A percentile compares a stretch with the other conserved stretches of the same genome.
These are phyloP conservation scores for Martensiomyces pterosporus DNA, from an alignment of 192 early-diverging fungal genomes.

Conservation along the genomic window DNA sequence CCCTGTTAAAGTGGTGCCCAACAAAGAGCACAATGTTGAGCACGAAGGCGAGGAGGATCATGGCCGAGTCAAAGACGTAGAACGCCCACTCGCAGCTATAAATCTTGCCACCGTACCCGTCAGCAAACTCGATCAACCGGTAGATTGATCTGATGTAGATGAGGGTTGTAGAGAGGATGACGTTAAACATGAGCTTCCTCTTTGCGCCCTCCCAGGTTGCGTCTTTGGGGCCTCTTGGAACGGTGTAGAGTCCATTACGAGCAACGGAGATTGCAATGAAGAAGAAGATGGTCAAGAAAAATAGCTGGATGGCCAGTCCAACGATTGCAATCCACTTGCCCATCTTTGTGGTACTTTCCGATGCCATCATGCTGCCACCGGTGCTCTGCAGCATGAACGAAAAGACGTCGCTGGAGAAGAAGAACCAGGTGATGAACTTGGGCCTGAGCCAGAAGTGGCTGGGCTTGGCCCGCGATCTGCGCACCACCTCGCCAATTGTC, in stretches of 20 bases:
- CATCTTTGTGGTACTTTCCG: conserved; percentile 2
- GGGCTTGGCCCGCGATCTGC: conserved; percentile 2
- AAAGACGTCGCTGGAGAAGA: conserved; percentile 49
- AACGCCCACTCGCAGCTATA: conserved; percentile 46
- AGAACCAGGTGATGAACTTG: conserved; percentile 47
- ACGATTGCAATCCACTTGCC: conserved; percentile 37
- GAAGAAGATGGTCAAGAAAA: conserved; percentile 31
- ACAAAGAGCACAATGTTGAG: conserved; percentile 23
- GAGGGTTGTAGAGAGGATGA: conserved; percentile 29
- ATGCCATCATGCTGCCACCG: conserved; percentile 29
- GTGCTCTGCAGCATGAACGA: conserved; percentile 40
- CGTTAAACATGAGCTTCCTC: conserved; percentile 19
- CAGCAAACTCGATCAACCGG: conserved; percentile 40
- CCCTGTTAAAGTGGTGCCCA: conserved; percentile 14
- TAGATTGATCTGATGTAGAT: conserved; percentile 44
- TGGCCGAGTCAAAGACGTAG: conserved; percentile 42
- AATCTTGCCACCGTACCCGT: conserved; percentile 32
- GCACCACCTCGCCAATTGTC: conserved; percentile 33
- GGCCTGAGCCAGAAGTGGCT: conserved; percentile 26
- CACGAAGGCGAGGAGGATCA: conserved; percentile 24
- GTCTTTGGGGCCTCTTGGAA: conserved; percentile 12
- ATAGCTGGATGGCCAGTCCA: conserved; percentile 34
- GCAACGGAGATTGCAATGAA: conserved; percentile 9
- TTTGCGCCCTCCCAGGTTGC: conserved; percentile 9
- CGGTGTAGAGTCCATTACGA: conserved; percentile 14